Percentiles rank a stretch among this genome's conserved stretches.
Conservation (phyloP, 73 alveolate genomes). For the Paramecium octaurelia region DNA sequence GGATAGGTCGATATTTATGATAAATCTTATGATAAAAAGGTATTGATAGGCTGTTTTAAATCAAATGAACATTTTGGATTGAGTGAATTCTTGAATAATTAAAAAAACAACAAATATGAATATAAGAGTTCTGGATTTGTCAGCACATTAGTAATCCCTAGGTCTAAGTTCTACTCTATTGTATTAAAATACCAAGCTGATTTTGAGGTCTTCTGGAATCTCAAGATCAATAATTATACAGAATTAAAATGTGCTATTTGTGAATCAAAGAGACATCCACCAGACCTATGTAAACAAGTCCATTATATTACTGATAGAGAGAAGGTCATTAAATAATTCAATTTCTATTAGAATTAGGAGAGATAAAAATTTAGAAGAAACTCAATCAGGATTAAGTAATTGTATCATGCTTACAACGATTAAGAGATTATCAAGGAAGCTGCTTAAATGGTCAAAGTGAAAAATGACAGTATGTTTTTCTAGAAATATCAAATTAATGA, state of each 20-base stretch:
- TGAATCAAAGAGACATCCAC: not conserved
- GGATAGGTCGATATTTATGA: slow-evolving; percentile 22
- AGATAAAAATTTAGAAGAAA: not conserved
- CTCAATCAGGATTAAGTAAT: not conserved
- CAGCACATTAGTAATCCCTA: not conserved
- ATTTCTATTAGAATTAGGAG: not conserved
- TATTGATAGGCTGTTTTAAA: not conserved
- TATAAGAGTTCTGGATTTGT: slow-evolving; percentile 14
- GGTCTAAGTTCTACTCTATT: not conserved
- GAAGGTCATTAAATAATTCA: not conserved
- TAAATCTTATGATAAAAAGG: not conserved
- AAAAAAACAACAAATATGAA: not conserved
- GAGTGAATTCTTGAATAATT: not conserved
- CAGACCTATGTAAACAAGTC: not conserved
- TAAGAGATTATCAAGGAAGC: not conserved
- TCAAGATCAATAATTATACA: not conserved
- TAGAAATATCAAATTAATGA: not conserved
- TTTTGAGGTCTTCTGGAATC: not conserved
- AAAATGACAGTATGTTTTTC: not conserved
- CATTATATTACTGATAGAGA: slow-evolving; percentile 13
- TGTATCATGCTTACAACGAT: not conserved
- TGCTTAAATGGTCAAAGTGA: not conserved
- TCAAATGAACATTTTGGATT: not conserved
- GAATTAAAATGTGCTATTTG: not conserved
- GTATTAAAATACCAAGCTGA: not conserved